Conservation (phyloP, 257 asterid species). For the Anisodus tanguticus region DNA sequence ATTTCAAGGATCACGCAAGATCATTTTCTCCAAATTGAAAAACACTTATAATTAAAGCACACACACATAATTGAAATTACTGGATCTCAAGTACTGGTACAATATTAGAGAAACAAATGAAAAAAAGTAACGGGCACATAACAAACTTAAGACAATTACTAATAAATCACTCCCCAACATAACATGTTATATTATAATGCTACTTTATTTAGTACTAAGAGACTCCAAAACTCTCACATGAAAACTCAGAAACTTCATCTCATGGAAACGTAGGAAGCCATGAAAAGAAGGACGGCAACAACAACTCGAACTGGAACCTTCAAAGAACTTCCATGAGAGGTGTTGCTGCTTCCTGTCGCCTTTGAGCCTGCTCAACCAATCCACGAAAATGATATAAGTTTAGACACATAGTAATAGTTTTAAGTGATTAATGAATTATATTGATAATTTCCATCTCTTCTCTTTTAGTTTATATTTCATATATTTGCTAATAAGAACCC, state of each 20-base stretch:
- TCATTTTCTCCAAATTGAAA: background rate
- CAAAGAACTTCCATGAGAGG: constrained; percentile 42
- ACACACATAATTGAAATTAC: too few relatives aligned
- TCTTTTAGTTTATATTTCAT: background rate
- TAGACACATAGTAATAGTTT: background rate
- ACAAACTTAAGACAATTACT: background rate
- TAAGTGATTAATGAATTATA: background rate
- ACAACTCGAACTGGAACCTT: constrained; percentile 34
- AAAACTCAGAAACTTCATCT: constrained; percentile 23
- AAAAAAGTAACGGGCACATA: background rate
- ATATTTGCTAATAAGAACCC: background rate
- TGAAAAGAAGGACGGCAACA: constrained; percentile 42
- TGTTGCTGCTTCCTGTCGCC: constrained; percentile 42
- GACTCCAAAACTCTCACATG: background rate
- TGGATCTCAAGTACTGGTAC: background rate
- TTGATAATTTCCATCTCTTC: background rate
- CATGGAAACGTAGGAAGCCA: constrained; percentile 27
- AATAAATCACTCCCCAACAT: background rate
- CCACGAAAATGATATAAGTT: background rate
- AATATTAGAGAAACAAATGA: background rate
- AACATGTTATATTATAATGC: constrained; percentile 24
- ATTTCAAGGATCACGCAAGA: too few relatives aligned
- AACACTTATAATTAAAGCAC: background rate
- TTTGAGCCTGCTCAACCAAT: constrained; percentile 52
- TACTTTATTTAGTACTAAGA: constrained; percentile 8